phyloP scores from a whole-genome alignment of 257 asterid species.

The Phtheirospermum japonicum region DNA sequence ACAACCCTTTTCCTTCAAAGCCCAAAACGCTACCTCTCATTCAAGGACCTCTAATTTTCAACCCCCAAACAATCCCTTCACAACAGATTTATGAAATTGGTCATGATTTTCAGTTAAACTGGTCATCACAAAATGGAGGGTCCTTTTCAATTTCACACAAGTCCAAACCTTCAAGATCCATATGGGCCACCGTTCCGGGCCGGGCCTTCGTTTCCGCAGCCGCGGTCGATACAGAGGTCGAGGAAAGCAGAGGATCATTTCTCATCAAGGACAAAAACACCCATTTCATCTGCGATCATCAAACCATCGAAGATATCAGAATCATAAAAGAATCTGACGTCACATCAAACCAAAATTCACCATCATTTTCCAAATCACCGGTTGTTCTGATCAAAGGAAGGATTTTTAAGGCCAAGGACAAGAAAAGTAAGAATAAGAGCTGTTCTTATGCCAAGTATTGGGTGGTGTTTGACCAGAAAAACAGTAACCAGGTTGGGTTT shows the following conservation, averaged over 20 bases:
- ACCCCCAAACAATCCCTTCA: slow-evolving; percentile 41
- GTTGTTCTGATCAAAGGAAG: slow-evolving; percentile 62
- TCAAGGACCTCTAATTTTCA: slow-evolving; percentile 43
- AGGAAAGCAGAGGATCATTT: slow-evolving; percentile 94
- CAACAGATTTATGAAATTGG: slow-evolving; percentile 54
- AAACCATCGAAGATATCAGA: slow-evolving; percentile 60
- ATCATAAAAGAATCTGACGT: slow-evolving; percentile 36
- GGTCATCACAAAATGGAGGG: slow-evolving; percentile 74
- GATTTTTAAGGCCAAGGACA: slow-evolving; percentile 41
- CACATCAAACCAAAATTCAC: no score
- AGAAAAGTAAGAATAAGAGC: slow-evolving; percentile 28
- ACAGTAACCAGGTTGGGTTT: slow-evolving; percentile 61
- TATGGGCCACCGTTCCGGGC: slow-evolving; percentile 83
- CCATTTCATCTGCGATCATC: slow-evolving; percentile 65
- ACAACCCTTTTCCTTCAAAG: slow-evolving; percentile 75
- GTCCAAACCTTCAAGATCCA: slow-evolving; percentile 51
- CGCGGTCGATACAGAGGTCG: slow-evolving; percentile 74
- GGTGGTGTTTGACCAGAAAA: slow-evolving; percentile 73
- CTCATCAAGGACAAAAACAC: slow-evolving; percentile 55
- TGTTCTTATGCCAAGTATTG: slow-evolving; percentile 56
- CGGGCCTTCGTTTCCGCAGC: slow-evolving; percentile 85
- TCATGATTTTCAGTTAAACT: slow-evolving; percentile 55
- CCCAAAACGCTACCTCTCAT: slow-evolving; percentile 49
- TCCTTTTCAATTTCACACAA: slow-evolving; percentile 53
- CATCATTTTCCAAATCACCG: slow-evolving; percentile 32